Evolutionary conservation across 208 protist species (phyloP).

Genomic region (Endotrypanum monterogeii): DNA sequence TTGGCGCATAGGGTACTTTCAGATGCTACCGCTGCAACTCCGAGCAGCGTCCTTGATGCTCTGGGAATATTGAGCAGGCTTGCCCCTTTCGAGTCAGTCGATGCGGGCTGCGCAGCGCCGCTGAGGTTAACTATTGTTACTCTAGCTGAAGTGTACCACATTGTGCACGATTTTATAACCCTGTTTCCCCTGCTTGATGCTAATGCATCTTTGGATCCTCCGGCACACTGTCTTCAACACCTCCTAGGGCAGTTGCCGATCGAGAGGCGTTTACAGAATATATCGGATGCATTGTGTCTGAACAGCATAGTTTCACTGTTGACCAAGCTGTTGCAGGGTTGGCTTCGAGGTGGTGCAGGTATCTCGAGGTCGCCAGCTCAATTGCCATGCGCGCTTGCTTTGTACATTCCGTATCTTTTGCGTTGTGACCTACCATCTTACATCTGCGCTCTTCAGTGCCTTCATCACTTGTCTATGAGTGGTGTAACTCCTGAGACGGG

Average conservation of each 20-base stretch:
- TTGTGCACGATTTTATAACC: slow-evolving; percentile 3
- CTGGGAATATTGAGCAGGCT: slow-evolving; percentile 2
- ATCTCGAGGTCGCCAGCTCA: slow-evolving; percentile 15
- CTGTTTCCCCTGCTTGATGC: neutral
- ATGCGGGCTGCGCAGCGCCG: too few species aligned
- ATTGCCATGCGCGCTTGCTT: slow-evolving; percentile 20
- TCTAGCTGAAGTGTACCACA: slow-evolving; percentile 5
- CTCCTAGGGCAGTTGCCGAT: neutral
- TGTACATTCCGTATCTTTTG: slow-evolving; percentile 25
- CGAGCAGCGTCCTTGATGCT: slow-evolving; percentile 10
- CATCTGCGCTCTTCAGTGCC: slow-evolving; percentile 8
- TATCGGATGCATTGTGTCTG: slow-evolving; percentile 17
- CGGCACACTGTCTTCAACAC: slow-evolving; percentile 18
- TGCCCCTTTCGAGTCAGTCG: neutral
- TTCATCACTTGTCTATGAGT: neutral
- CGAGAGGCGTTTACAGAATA: neutral
- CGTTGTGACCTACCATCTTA: slow-evolving; percentile 29
- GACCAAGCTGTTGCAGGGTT: slow-evolving; percentile 15
- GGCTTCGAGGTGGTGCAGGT: slow-evolving; percentile 5
- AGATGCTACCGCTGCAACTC: neutral
- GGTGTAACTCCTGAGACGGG: slow-evolving; percentile 10
- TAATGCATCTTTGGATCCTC: slow-evolving; percentile 13
- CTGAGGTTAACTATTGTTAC: neutral
- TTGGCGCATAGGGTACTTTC: slow-evolving; percentile 7
- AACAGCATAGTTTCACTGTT: slow-evolving; percentile 3